phyloP scores from a whole-genome alignment of 345 rosid species.

The Alliaria petiolata region DNA sequence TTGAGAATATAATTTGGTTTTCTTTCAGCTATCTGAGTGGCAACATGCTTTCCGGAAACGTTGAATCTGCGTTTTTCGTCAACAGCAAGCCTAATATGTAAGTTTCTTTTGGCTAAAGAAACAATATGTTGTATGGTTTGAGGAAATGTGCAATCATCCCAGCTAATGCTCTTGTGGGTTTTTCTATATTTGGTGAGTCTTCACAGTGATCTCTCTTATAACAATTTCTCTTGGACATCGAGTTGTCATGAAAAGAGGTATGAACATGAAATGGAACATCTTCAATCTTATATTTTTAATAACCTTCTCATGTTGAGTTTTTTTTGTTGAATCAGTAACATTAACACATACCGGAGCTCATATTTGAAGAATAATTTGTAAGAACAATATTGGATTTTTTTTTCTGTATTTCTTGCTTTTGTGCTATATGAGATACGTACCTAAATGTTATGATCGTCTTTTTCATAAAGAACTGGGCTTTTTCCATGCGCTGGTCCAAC shows the following conservation, averaged over 20 bases:
- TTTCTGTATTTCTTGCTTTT: background rate
- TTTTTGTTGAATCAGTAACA: background rate
- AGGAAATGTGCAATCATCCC: background rate
- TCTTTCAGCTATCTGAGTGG: conserved; percentile 17
- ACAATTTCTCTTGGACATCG: conserved; percentile 19
- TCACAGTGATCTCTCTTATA: conserved; percentile 27
- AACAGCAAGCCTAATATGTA: conserved; percentile 16
- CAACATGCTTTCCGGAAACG: conserved; percentile 23
- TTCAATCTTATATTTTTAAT: background rate
- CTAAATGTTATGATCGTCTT: background rate
- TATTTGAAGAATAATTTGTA: conserved; percentile 9
- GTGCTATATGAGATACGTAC: background rate
- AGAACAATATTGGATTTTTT: background rate
- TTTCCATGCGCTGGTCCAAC: conserved; percentile 2
- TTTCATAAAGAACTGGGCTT: conserved; percentile 1
- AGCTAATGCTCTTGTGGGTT: background rate
- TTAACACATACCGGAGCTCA: conserved; percentile 27
- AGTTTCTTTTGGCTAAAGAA: background rate
- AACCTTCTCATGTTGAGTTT: background rate
- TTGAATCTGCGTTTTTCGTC: background rate
- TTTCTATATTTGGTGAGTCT: too few species aligned
- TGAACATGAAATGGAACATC: background rate
- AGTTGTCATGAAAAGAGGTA: conserved; percentile 14
- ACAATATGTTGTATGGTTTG: background rate
- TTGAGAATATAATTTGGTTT: background rate